Evolutionary conservation across 2,329 filamentous ascomycete genomes (phyloP), one percentile per base, ranked within the genome.

Genomic region (Botrytis byssoidea): DNA sequence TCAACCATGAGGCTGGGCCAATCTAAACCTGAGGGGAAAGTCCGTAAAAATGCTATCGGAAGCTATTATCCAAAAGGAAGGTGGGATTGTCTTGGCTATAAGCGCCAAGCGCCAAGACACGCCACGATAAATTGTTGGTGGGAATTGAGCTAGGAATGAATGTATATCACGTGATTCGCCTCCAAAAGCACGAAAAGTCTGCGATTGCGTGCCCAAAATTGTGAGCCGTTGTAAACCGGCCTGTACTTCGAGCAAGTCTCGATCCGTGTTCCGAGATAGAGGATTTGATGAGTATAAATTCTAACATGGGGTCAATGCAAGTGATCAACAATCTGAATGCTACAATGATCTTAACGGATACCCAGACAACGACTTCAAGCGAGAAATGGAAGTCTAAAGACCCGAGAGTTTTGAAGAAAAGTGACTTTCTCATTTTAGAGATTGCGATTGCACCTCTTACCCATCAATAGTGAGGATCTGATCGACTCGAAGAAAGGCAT

Each of bases 21-120:
- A 68, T n/a, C 68, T 66, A n/a, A 29, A 42, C 63, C 42, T 55
- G 70, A 72, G 60, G n/a, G 61, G 60, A 67, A 72, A 44, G 61
- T 71, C 60, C 25, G 44, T 48, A 16, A 51, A 57, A 29, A 20
- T 68, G 51, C 48, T 72, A 68, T 60, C 37, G 37, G n/a, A 35
- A 72, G 37, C 48, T 61, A 66, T 68, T n/a, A 42, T 42, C 6
- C 14, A 72, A 72, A 57, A n/a, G 51, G 69, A 25, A 71, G 69
- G 69, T 71, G 59, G 42, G 32, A 64, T 25, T 29, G 22, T 51
- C 69, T 71, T 71, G 59, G 69, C 57, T 8, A 46, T 25, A 65
- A 40, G 32, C 69, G 59, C 59, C 59, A 71, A 71, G 71, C 37
- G 70, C 63, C 63, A 72, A 68, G 70, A 9, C 46, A 59, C 51